A percentile compares a stretch with the other conserved stretches of the same genome.
Evolutionary conservation across 2,329 filamentous ascomycete species (phyloP).

Genomic region (Talaromyces funiculosus): DNA sequence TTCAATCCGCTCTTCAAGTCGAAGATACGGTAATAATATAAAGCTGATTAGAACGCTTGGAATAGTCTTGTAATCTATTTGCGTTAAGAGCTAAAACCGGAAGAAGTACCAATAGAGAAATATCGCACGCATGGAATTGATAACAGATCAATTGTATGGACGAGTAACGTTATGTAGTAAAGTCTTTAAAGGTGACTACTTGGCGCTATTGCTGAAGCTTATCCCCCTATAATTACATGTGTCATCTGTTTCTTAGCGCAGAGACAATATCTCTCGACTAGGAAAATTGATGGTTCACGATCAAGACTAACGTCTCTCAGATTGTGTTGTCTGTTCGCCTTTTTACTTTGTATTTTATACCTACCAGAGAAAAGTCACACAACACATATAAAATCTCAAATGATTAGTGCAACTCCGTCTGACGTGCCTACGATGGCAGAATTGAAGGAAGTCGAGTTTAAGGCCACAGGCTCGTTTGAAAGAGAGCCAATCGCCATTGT

Average conservation of each 20-base stretch:
- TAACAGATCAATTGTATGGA: background rate
- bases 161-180: background rate
- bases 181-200: background rate
- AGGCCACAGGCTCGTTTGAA: background rate
- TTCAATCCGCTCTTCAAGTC: background rate
- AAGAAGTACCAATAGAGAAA: background rate
- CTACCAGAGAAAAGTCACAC: background rate
- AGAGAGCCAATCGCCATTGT: constrained; percentile 31
- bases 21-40: background rate
- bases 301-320: background rate
- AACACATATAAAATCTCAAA: background rate
- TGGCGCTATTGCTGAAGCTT: background rate
- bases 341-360: background rate
- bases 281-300: background rate
- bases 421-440: background rate
- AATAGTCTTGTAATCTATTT: background rate
- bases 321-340: background rate
- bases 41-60: background rate
- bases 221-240: background rate
- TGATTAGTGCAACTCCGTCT: background rate
- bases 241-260: background rate
- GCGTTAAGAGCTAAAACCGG: background rate
- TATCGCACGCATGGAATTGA: too few species aligned
- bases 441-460: background rate
- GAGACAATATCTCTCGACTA: background rate